These are phyloP conservation scores for Geum urbanum DNA, from an alignment of 306 rosid species.

Conservation along the genomic window DNA sequence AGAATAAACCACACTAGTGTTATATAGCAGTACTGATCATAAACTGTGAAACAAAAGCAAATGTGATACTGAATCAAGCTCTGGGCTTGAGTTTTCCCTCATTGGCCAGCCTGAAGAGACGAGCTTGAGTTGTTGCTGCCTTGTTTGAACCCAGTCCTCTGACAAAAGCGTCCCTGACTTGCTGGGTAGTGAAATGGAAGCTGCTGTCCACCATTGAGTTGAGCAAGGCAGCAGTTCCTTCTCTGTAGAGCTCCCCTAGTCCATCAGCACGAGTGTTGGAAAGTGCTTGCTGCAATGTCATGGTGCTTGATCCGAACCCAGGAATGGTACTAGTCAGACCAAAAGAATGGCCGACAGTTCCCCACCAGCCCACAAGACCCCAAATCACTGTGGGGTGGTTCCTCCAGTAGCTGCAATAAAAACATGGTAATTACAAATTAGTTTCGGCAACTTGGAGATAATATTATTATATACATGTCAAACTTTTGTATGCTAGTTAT, in stretches of 20 bases:
- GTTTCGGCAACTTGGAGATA: background rate
- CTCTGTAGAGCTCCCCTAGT: constrained; percentile 62
- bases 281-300: constrained; percentile 65
- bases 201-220: constrained; percentile 71
- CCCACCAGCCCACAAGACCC: constrained; percentile 95
- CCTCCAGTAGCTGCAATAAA: constrained; percentile 72
- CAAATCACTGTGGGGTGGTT: constrained; percentile 69
- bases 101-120: constrained; percentile 76
- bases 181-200: constrained; percentile 66
- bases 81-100: constrained; percentile 61
- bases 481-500: background rate
- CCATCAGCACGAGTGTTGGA: constrained; percentile 81
- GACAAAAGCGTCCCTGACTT: constrained; percentile 63
- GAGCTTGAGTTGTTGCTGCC: constrained; percentile 69
- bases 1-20: background rate
- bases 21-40: background rate
- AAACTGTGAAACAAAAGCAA: constrained; percentile 12
- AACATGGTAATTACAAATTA: background rate
- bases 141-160: constrained; percentile 59
- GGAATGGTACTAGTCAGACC: constrained; percentile 46
- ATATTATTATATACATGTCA: background rate
- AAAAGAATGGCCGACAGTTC: constrained; percentile 69
- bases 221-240: constrained; percentile 79
- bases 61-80: constrained; percentile 26
- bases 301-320: constrained; percentile 49